Evolutionary conservation across 345 rosid species (phyloP).

Genomic region (Boechera retrofracta): DNA sequence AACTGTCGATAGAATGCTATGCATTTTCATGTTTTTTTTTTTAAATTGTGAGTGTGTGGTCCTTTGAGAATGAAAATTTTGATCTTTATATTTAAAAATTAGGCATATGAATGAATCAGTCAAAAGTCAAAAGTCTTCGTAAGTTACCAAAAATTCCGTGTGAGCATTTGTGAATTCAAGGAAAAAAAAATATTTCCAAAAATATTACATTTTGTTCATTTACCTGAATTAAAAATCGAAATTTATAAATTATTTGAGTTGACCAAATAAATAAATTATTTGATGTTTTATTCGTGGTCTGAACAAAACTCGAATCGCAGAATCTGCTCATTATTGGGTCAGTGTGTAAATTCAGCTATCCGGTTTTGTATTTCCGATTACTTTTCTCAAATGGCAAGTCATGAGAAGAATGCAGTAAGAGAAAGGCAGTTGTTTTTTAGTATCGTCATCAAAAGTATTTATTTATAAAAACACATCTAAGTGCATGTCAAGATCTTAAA

Average conservation of each 20-base stretch:
- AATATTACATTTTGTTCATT: neutral
- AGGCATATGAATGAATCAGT: slow-evolving; percentile 25
- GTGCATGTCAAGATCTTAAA: neutral
- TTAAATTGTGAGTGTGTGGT: slow-evolving; percentile 26
- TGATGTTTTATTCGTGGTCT: neutral
- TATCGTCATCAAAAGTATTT: too few relatives aligned
- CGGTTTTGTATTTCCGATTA: too few relatives aligned
- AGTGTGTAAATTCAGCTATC: neutral
- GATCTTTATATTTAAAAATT: slow-evolving; percentile 12
- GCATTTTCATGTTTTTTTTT: slow-evolving; percentile 13
- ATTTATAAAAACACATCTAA: too few relatives aligned
- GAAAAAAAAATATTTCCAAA: neutral
- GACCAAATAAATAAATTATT: neutral
- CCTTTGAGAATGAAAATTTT: neutral
- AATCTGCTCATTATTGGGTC: neutral
- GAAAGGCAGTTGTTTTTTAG: too few relatives aligned
- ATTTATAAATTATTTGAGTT: neutral
- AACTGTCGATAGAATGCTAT: slow-evolving; percentile 9
- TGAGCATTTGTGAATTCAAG: neutral
- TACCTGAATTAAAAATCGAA: neutral
- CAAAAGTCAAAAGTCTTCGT: slow-evolving; percentile 33
- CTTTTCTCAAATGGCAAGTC: neutral
- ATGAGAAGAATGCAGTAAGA: too few relatives aligned
- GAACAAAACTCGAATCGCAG: neutral
- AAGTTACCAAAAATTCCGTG: slow-evolving; percentile 1